Percentiles rank a stretch among this genome's conserved stretches.
Conservation (phyloP, 371 early-diverging fungal genomes). For the Coemansia sp. region DNA sequence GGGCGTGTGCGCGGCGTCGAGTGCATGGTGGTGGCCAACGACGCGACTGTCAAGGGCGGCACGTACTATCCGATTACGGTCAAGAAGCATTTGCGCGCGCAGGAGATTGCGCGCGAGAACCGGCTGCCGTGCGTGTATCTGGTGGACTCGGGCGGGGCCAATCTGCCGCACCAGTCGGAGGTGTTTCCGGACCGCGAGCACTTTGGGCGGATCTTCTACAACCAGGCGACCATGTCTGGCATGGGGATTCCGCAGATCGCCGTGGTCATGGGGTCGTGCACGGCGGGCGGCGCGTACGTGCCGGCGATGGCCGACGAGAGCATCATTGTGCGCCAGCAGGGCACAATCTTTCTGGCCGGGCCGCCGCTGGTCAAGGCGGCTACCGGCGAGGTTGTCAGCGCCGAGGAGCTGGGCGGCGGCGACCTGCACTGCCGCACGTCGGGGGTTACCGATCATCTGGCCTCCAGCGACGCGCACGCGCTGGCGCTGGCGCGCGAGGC, state of each 20-base stretch:
- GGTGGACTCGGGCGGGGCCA: constrained; percentile 97
- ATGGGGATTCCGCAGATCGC: constrained; percentile 93
- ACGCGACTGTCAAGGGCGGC: constrained; percentile 93
- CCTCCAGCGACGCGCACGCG: constrained; percentile 91
- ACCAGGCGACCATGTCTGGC: constrained; percentile 92
- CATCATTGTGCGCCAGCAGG: constrained; percentile 94
- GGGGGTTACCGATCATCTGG: constrained; percentile 96
- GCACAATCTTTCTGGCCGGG: constrained; percentile 97
- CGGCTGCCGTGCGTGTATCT: constrained; percentile 94
- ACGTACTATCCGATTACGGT: constrained; percentile 97
- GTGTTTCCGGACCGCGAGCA: constrained; percentile 98
- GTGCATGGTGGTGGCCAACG: constrained; percentile 97
- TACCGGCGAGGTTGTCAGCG: constrained; percentile 93
- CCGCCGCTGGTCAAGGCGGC: constrained; percentile 97
- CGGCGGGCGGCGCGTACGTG: constrained; percentile 98
- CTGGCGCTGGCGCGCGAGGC: constrained; percentile 82
- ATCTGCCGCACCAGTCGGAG: constrained; percentile 92
- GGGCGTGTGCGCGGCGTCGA: constrained; percentile 92
- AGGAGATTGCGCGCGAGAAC: constrained; percentile 96
- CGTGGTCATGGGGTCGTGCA: constrained; percentile 96
- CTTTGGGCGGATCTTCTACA: constrained; percentile 97
- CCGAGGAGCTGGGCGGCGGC: constrained; percentile 96
- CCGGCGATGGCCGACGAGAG: constrained; percentile 99
- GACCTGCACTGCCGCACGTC: constrained; percentile 94
- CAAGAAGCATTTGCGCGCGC: constrained; percentile 97